A percentile compares a stretch with the other conserved stretches of the same genome.
Evolutionary conservation across 192 early-diverging fungal genomes (phyloP).

Genomic region (Entomortierella lignicola): DNA sequence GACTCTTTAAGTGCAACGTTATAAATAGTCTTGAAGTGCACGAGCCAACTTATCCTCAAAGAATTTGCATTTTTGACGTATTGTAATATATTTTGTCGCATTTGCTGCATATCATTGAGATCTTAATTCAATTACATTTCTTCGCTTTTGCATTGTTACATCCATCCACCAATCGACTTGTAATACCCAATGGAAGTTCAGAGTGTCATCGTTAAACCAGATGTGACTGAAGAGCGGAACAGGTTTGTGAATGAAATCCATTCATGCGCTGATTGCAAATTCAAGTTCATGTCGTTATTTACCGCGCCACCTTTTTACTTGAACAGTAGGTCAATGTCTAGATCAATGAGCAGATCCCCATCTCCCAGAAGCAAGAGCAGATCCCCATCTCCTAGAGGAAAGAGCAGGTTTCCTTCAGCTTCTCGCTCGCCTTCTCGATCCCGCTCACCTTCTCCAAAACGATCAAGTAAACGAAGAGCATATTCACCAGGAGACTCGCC

Average conservation of each 20-base stretch:
- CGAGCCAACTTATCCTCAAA: too few relatives aligned
- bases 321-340: conserved; percentile 21
- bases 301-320: conserved; percentile 17
- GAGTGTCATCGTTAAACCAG: conserved; percentile 22
- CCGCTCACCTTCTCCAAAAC: conserved; percentile 30
- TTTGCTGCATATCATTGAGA: too few relatives aligned
- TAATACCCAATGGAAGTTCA: conserved; percentile 18
- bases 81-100: not conserved
- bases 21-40: too few relatives aligned
- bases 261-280: not conserved
- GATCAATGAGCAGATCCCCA: conserved; percentile 37
- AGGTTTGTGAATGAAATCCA: not conserved
- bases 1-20: too few relatives aligned
- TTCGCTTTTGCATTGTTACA: not conserved
- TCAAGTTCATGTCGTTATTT: not conserved
- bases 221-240: not conserved
- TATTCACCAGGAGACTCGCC: conserved; percentile 28
- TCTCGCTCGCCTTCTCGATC: conserved; percentile 35
- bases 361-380: conserved; percentile 23
- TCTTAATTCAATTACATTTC: not conserved
- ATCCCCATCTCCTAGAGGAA: conserved; percentile 13
- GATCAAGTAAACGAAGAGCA: conserved; percentile 32
- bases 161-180: too few relatives aligned
- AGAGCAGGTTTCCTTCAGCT: conserved; percentile 27
- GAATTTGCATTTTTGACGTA: too few relatives aligned